Conservation (phyloP, 345 rosid species). For the Populus davidiana region DNA sequence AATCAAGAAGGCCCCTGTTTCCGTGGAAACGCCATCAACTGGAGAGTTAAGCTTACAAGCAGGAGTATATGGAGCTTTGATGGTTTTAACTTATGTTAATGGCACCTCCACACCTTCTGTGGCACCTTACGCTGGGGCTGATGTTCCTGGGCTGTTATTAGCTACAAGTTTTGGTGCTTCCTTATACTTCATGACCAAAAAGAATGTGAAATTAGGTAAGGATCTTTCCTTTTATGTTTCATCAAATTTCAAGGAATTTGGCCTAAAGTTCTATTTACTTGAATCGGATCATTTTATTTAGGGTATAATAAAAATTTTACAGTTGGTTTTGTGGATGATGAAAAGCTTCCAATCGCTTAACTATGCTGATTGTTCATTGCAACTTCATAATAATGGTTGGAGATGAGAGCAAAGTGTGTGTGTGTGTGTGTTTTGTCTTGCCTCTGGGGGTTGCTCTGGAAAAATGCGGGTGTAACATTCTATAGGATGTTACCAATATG, state of each 20-base stretch:
- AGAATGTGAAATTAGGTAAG: constrained; percentile 80
- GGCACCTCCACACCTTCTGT: constrained; percentile 54
- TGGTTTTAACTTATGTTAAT: constrained; percentile 73
- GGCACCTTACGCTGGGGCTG: constrained; percentile 61
- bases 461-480: neutral
- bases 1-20: constrained; percentile 56
- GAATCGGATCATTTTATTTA: neutral
- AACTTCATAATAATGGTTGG: neutral
- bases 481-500: neutral
- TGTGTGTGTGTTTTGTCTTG: neutral
- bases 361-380: neutral
- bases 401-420: neutral
- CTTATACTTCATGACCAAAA: constrained; percentile 80
- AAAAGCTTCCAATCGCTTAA: neutral
- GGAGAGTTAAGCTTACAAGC: constrained; percentile 73
- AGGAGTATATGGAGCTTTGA: constrained; percentile 87
- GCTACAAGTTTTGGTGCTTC: constrained; percentile 91
- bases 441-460: neutral
- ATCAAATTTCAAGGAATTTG: neutral
- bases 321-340: neutral
- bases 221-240: constrained; percentile 1
- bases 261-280: neutral
- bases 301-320: neutral
- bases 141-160: constrained; percentile 76
- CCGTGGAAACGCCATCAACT: constrained; percentile 70